Percentiles rank a stretch among this genome's conserved stretches.
phyloP scores from a whole-genome alignment of 768 basidiomycete genomes.

The Boletellus emodensis region DNA sequence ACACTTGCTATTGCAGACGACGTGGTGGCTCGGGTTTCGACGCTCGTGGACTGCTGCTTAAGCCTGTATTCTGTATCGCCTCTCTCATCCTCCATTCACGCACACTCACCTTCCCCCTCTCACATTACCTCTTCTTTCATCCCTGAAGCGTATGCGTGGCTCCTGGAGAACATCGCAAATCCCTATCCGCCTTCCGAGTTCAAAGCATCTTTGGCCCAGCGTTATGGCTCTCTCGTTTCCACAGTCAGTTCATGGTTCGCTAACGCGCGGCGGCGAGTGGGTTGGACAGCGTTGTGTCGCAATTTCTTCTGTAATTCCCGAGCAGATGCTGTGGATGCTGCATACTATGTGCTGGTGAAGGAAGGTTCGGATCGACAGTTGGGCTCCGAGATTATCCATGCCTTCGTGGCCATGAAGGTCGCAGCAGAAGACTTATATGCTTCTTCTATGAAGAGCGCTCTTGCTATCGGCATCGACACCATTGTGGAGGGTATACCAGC shows the following conservation, averaged over 20 bases:
- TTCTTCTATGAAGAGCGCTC: constrained; percentile 24
- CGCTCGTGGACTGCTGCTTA: too few relatives aligned
- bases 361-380: constrained; percentile 10
- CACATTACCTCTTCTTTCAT: not conserved
- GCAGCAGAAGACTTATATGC: constrained; percentile 29
- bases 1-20: too few relatives aligned
- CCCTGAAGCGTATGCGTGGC: constrained; percentile 37
- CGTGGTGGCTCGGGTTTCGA: too few relatives aligned
- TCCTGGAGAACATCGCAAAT: constrained; percentile 43
- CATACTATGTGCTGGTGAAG: constrained; percentile 19
- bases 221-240: constrained; percentile 21
- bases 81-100: not conserved
- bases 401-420: constrained; percentile 29
- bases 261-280: constrained; percentile 43
- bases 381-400: not conserved
- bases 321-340: constrained; percentile 24
- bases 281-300: constrained; percentile 43
- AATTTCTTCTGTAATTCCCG: constrained; percentile 19
- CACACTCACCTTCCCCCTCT: not conserved
- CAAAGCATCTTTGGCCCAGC: constrained; percentile 27
- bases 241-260: constrained; percentile 46
- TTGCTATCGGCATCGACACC: constrained; percentile 28
- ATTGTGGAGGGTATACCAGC: constrained; percentile 32
- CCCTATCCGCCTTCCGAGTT: constrained; percentile 42
- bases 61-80: not conserved